Evolutionary conservation across 495 filamentous ascomycete genomes (phyloP), one percentile per base, ranked within the genome.

Genomic region (Aspergillus conjunctus): DNA sequence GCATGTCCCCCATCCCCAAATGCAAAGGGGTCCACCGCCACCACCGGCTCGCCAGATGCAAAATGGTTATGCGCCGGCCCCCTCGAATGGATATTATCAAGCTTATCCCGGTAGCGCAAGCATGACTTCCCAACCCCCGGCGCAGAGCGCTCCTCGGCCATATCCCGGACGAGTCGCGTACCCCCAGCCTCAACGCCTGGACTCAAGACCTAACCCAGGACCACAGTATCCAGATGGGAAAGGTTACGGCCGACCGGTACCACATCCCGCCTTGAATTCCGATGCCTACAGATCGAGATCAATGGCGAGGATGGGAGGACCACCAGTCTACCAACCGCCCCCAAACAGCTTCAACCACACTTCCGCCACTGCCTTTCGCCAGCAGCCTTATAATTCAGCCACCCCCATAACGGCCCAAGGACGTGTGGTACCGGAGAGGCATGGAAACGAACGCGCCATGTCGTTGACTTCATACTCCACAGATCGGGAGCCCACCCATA

Each of bases 221-320:
- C 81, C 85, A 57, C 82, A 83, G 56, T 82, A 84, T 65, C 67
- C 72, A 43, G 83, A 78, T 64, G 64, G 78, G 2, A 77, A 77
- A 57, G 78, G 78, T 22, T 73, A 81, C 62, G 73, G 77, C 50
- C 80, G 82, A 12, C 72, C 77, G 43, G 75, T 83, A 55, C 83
- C 80, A 21, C 79, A 82, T 43, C 88, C 91, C 44, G 89, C 91
- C 31, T 66, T 93, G 68, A 95, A 93, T 69, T 84, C 89, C 8
- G 93, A 97, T 73, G 78, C 87, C 14, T 93, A 89, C 74, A 84
- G 93, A 45, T 96, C 95, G 32, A 88, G 93, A 59, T 97, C 94
- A n/a, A 86, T 99, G 78, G 93, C 91, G 45, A 85, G 81, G 57
- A 80, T 83, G 63, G 80, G 83, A 51, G 83, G 90, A 34, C 89